These are phyloP conservation scores for Podospora pseudocomata DNA, from an alignment of 495 filamentous ascomycete genomes.

Conservation along the genomic window DNA sequence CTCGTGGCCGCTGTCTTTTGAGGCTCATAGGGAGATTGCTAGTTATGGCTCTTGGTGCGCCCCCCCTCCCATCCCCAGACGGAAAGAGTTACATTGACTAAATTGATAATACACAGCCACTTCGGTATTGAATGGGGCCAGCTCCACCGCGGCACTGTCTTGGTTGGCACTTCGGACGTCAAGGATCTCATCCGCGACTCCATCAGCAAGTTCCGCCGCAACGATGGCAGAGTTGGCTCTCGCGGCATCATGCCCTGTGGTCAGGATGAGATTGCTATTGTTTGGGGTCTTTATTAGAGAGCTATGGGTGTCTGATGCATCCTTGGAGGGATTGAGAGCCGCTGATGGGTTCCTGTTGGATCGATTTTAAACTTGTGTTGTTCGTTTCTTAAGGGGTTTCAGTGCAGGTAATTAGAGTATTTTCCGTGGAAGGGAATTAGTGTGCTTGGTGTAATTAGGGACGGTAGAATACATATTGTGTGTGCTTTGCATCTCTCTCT, in stretches of 20 bases:
- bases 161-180: not conserved
- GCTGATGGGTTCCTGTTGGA: too few relatives aligned
- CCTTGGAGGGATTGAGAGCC: too few relatives aligned
- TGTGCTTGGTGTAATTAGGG: too few relatives aligned
- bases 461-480: too few relatives aligned
- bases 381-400: too few relatives aligned
- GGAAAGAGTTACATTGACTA: too few relatives aligned
- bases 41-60: not conserved
- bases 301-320: too few relatives aligned
- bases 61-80: not conserved
- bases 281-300: not conserved
- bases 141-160: not conserved
- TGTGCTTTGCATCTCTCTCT: too few relatives aligned
- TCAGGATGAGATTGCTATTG: not conserved
- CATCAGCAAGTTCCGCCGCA: not conserved
- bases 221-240: not conserved
- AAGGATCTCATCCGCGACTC: not conserved
- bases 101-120: not conserved
- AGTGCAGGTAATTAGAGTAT: too few relatives aligned
- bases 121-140: constrained; percentile 1
- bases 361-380: too few relatives aligned
- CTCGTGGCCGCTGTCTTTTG: not conserved
- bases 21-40: not conserved
- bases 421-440: too few relatives aligned
- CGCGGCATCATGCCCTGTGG: not conserved